Evolutionary conservation across 192 early-diverging fungal species (phyloP), one percentile per base, ranked within the genome.

Genomic region (Coemansia sp.): DNA sequence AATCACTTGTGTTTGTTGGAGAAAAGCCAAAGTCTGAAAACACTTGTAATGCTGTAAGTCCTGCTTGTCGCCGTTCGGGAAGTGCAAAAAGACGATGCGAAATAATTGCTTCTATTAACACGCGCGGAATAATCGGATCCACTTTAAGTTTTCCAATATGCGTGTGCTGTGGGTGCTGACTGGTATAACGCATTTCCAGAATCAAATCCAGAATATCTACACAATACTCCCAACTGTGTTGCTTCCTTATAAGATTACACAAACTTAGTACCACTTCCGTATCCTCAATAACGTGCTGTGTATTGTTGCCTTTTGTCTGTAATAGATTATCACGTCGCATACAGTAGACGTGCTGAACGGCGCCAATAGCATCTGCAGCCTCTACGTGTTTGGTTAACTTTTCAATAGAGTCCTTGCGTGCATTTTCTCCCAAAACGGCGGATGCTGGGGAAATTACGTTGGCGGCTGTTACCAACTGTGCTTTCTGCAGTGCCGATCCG

Each of bases 1-100:
- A 19, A 8, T 21, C 29, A 8, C 24, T 60, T 0, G 60, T 27
- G 27, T 65, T 61, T 17, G 19, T 20, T n/a, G 9, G 14, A 14
- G 62, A 31, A n/a, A 67, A 10, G 5, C 10, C n/a, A 30, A 61
- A 75, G 59, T 82, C 79, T 19, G 57, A 23, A 21, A 76, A 14
- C 21, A 82, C 11, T 62, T 82, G 79, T 53, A 67, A 23, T 3
- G 74, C 79, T 19, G 79, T 76, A 8, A 67, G 63, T 17, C 79
- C 79, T 0, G 79, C 79, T 27, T 68, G 51, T 17, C 69, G 64
- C 54, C 79, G 67, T 10, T 69, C 71, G 0, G 74, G 74, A 50
- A 73, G 57, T 3, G 60, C 57, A 0, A 54, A 64, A 53, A 73
- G 68, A 8, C 42, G 74, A 5, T 63, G 61, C 46, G 67, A 54